phyloP scores from a whole-genome alignment of 2,329 filamentous ascomycete species.

The Epichloe brachyelytri region DNA sequence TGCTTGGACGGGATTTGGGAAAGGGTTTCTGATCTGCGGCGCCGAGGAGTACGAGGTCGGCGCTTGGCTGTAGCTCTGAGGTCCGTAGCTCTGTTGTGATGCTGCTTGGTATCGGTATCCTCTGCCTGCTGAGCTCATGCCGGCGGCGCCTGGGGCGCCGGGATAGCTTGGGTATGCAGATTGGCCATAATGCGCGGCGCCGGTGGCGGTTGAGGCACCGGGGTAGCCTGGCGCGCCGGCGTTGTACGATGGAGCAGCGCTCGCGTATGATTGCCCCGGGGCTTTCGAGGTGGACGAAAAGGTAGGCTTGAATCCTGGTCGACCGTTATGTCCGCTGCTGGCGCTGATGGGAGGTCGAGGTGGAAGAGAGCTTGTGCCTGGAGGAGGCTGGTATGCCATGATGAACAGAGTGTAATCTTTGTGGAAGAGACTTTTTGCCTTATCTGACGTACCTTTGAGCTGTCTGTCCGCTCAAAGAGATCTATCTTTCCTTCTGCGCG shows the following conservation, averaged over 20 bases:
- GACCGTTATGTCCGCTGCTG: slow-evolving; percentile 16
- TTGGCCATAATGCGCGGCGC: slow-evolving; percentile 6
- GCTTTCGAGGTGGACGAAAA: slow-evolving; percentile 29
- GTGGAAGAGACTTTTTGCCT: not conserved
- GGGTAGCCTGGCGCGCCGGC: slow-evolving; percentile 13
- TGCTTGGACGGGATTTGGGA: slow-evolving; percentile 46
- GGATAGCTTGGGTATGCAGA: slow-evolving; percentile 18
- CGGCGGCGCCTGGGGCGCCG: slow-evolving; percentile 19
- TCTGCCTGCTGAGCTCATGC: slow-evolving; percentile 6
- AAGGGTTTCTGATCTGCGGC: slow-evolving; percentile 64
- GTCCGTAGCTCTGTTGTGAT: slow-evolving; percentile 20
- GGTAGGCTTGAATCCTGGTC: slow-evolving; percentile 33
- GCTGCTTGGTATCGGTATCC: slow-evolving; percentile 7
- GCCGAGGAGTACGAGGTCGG: slow-evolving; percentile 32
- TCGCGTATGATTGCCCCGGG: slow-evolving; percentile 26
- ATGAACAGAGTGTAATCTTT: slow-evolving; percentile 37
- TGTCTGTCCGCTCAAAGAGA: slow-evolving; percentile 23
- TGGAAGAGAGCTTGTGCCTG: slow-evolving; percentile 56
- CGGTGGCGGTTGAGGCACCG: not conserved
- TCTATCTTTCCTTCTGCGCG: not conserved
- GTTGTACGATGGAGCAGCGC: slow-evolving; percentile 14
- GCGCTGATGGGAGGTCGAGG: slow-evolving; percentile 57
- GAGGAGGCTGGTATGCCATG: slow-evolving; percentile 81
- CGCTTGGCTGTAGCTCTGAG: slow-evolving; percentile 23
- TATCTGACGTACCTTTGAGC: slow-evolving; percentile 38